These are phyloP conservation scores for Helotiales sp. DNA, from an alignment of 2,329 filamentous ascomycete species.

Conservation along the genomic window DNA sequence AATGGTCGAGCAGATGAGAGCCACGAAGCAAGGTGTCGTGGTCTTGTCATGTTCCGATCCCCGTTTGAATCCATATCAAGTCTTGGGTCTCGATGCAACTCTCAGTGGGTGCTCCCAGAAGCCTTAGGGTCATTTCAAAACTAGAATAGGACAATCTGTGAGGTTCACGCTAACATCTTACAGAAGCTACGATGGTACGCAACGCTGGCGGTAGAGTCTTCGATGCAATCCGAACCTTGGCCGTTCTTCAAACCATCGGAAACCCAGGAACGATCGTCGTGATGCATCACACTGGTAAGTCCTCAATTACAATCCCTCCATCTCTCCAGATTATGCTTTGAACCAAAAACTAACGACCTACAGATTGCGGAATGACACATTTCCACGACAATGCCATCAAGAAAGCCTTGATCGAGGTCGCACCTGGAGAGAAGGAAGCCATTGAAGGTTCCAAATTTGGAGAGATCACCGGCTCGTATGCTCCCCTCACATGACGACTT, in stretches of 20 bases:
- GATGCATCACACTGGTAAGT: slow-evolving; percentile 35
- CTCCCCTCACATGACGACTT: not conserved
- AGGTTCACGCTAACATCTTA: not conserved
- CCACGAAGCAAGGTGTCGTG: slow-evolving; percentile 27
- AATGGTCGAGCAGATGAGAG: slow-evolving; percentile 26
- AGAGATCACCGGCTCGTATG: slow-evolving; percentile 29
- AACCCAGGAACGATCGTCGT: slow-evolving; percentile 31
- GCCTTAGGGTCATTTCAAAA: too few species aligned
- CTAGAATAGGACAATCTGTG: not conserved
- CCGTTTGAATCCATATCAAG: slow-evolving; percentile 33
- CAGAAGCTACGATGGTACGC: slow-evolving; percentile 33
- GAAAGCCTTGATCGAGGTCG: slow-evolving; percentile 26
- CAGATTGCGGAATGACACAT: slow-evolving; percentile 35
- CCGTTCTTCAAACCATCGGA: slow-evolving; percentile 32
- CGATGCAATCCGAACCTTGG: slow-evolving; percentile 31
- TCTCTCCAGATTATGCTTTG: not conserved
- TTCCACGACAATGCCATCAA: slow-evolving; percentile 29
- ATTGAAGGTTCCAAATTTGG: slow-evolving; percentile 31
- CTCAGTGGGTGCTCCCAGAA: slow-evolving; percentile 19
- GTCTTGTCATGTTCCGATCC: slow-evolving; percentile 35
- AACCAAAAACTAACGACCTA: not conserved
- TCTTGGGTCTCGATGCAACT: slow-evolving; percentile 31
- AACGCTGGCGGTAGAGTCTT: slow-evolving; percentile 34
- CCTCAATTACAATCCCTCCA: not conserved
- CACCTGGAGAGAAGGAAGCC: slow-evolving; percentile 21